Percentiles rank a stretch among this genome's conserved stretches.
phyloP scores from a whole-genome alignment of 305 asterid genomes.

The Fraxinus latifolia region DNA sequence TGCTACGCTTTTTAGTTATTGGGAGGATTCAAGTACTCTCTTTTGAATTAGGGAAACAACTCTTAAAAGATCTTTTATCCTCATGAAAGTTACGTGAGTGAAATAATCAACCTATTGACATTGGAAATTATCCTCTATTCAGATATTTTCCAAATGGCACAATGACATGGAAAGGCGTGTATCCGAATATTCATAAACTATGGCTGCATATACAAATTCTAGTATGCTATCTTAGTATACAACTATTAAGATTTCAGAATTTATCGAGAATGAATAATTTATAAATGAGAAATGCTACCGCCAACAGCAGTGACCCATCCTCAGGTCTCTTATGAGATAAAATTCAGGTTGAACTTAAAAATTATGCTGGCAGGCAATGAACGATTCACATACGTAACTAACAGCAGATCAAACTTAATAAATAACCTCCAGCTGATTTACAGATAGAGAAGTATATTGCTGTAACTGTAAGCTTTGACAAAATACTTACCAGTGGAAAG shows the following conservation, averaged over 20 bases:
- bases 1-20: background rate
- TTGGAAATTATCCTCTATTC: background rate
- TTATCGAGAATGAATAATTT: background rate
- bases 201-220: background rate
- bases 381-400: background rate
- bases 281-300: background rate
- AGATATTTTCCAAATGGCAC: background rate
- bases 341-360: background rate
- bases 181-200: background rate
- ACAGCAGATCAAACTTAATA: background rate
- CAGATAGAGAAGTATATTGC: background rate
- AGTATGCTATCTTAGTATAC: background rate
- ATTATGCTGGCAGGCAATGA: background rate
- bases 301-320: background rate
- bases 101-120: background rate
- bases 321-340: background rate
- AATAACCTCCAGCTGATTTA: background rate
- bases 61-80: background rate
- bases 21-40: background rate
- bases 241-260: background rate
- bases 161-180: background rate
- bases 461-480: slow-evolving; percentile 14
- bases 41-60: background rate
- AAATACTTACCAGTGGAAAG: slow-evolving; percentile 73
- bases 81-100: background rate